Evolutionary conservation across 208 protist species (phyloP), one percentile per base, ranked within the genome.

Genomic region (Zelonia costaricensis): DNA sequence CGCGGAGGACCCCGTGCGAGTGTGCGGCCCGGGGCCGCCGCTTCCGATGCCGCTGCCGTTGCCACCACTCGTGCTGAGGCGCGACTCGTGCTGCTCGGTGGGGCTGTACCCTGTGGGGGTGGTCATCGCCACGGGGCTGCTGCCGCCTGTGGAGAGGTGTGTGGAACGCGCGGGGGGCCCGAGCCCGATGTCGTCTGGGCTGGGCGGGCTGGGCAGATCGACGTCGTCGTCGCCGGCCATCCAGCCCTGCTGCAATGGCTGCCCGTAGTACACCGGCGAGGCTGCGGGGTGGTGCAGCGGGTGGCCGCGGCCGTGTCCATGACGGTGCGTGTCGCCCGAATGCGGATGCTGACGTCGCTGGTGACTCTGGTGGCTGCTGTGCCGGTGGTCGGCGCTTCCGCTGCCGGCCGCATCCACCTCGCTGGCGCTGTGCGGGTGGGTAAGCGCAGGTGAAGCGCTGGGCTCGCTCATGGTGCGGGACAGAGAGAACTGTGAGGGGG

Each of bases 121-220:
- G 33, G 33, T 10, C 7, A 10, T 38, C 7, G 33, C 33, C n/a
- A n/a, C n/a, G 33, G 7, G 7, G 33, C 10, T 38, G 33, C 33
- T 22, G 47, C 28, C 31, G 47, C n/a, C 13, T 9, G 30, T 30
- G 4, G 52, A 57, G 20, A 10, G 36, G 52, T 31, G n/a, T n/a
- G n/a, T n/a, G 13, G 27, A 6, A 7, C 43, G 36, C 0, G 18
- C 38, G 28, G 30, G 38, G 20, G 46, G 27, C 4, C 25, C 66
- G 6, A 73, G 66, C 0, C 52, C 49, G 18, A 64, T n/a, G 16
- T 73, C 59, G 35, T 48, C 53, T 13, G 66, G 66, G 36, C 66
- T 73, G 3, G 59, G 66, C 6, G 58, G 66, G 16, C 58, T 73
- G 15, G 46, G 48, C 40, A 58, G 25, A 16, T 49, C 44, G 0